A percentile compares a stretch with the other conserved stretches of the same genome.
Conservation (phyloP, 305 asterid genomes). For the Fraxinus ornus region DNA sequence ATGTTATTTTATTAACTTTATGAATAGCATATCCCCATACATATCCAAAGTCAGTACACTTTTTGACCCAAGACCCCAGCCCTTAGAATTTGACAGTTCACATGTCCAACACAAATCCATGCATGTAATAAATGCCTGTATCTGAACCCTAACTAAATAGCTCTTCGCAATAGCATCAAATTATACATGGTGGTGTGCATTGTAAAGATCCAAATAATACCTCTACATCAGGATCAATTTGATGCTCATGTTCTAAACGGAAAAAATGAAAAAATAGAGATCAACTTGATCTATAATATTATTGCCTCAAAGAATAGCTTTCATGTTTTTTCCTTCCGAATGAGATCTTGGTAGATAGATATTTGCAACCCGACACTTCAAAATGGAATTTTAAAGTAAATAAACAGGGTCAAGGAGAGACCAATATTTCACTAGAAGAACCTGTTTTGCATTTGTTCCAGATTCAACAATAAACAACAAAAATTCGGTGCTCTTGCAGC, state of each 20-base stretch:
- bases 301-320: background rate
- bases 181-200: background rate
- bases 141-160: background rate
- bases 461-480: background rate
- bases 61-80: background rate
- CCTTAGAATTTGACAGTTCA: background rate
- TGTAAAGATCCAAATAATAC: background rate
- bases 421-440: background rate
- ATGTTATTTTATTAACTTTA: background rate
- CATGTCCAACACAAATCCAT: background rate
- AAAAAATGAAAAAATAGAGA: background rate
- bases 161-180: background rate
- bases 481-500: background rate
- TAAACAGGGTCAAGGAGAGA: background rate
- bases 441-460: background rate
- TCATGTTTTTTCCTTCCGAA: background rate
- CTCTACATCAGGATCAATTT: background rate
- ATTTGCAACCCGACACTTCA: background rate
- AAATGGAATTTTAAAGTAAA: background rate
- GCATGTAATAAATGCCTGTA: background rate
- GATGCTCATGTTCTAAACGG: background rate
- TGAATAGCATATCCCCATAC: background rate
- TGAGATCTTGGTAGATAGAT: background rate
- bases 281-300: background rate
- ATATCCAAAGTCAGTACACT: background rate